phyloP scores from a whole-genome alignment of 2,329 filamentous ascomycete species.

The Hymenoscyphus repandus region DNA sequence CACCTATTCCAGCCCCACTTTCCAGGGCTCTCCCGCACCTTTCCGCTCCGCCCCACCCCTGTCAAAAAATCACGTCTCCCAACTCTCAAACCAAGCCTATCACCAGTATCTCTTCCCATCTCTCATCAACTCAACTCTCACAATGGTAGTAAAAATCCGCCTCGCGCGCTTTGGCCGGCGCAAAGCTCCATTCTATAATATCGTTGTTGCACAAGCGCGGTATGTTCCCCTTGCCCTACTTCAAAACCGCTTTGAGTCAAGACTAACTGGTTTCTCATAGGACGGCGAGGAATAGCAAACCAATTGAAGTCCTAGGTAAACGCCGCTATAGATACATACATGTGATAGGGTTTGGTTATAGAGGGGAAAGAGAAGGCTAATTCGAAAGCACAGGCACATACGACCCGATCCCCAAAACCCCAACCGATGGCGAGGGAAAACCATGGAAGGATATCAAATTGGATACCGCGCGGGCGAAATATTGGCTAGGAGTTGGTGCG shows the following conservation, averaged over 20 bases:
- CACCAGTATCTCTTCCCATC: constrained; percentile 3
- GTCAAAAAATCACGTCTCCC: neutral
- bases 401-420: constrained; percentile 59
- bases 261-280: constrained; percentile 39
- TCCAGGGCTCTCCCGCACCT: neutral
- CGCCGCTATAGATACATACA: too few relatives aligned
- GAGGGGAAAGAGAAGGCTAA: neutral
- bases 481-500: constrained; percentile 96
- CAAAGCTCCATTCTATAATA: constrained; percentile 94
- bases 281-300: constrained; percentile 79
- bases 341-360: too few relatives aligned
- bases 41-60: constrained; percentile 2
- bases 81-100: neutral
- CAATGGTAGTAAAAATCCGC: constrained; percentile 90
- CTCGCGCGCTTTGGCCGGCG: constrained; percentile 88
- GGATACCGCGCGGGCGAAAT: constrained; percentile 74
- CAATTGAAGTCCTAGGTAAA: constrained; percentile 88
- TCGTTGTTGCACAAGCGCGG: constrained; percentile 90
- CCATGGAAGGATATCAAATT: constrained; percentile 89
- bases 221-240: constrained; percentile 39
- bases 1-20: neutral
- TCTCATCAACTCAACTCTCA: constrained; percentile 21
- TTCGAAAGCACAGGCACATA: constrained; percentile 48
- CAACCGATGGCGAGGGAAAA: constrained; percentile 56
- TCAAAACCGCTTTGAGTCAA: neutral